Conservation (phyloP, 1,284 basidiomycete species). For the Trametes pubescens region DNA sequence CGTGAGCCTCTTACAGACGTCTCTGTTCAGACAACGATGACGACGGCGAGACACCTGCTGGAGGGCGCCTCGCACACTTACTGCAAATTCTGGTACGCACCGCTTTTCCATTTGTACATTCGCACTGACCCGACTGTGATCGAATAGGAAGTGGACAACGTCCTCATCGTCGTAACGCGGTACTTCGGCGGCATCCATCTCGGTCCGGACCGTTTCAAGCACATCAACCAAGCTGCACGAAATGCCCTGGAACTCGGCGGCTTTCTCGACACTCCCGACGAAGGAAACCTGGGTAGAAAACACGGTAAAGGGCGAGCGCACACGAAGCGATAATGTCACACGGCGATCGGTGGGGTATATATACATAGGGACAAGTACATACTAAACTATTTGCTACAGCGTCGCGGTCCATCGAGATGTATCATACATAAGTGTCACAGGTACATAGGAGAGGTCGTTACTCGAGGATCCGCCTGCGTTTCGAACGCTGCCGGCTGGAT, state of each 20-base stretch:
- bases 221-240: conserved; percentile 90
- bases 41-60: conserved; percentile 92
- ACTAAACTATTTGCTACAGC: conserved; percentile 1
- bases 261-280: conserved; percentile 61
- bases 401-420: too few species aligned
- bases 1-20: conserved; percentile 5
- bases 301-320: conserved; percentile 23
- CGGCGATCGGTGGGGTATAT: not conserved
- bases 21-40: conserved; percentile 86
- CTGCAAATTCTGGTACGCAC: conserved; percentile 85
- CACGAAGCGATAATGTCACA: conserved; percentile 14
- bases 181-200: conserved; percentile 85
- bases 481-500: not conserved
- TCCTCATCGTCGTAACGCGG: conserved; percentile 85
- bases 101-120: too few species aligned
- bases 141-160: conserved; percentile 76
- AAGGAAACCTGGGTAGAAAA: conserved; percentile 19
- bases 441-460: not conserved
- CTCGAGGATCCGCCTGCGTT: not conserved
- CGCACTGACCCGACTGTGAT: not conserved
- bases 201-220: conserved; percentile 91
- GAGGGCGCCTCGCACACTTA: conserved; percentile 85
- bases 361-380: not conserved
- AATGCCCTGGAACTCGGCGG: conserved; percentile 87
- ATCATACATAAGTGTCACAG: not conserved